phyloP scores from a whole-genome alignment of 2,329 filamentous ascomycete genomes.

The Alternaria burnsii region DNA sequence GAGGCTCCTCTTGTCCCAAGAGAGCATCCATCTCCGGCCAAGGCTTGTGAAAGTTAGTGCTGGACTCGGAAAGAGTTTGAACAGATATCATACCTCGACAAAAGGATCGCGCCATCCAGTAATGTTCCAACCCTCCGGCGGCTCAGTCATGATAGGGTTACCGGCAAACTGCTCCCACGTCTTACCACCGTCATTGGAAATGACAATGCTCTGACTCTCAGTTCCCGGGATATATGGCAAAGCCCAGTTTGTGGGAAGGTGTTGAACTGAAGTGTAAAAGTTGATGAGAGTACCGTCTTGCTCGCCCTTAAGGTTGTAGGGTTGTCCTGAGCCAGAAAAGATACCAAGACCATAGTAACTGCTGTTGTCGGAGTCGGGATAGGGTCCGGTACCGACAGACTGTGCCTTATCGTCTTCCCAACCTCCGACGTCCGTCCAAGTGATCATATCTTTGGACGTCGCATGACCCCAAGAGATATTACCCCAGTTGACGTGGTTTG shows the following conservation, averaged over 20 bases:
- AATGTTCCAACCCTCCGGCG: conserved; percentile 57
- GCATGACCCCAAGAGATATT: conserved; percentile 59
- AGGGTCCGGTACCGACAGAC: conserved; percentile 51
- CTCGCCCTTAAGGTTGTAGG: conserved; percentile 59
- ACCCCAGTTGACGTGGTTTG: conserved; percentile 58
- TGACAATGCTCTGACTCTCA: conserved; percentile 58
- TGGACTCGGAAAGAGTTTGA: neutral
- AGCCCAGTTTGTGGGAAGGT: conserved; percentile 57
- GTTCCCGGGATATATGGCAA: conserved; percentile 56
- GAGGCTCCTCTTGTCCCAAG: conserved; percentile 53
- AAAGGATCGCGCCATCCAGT: conserved; percentile 50
- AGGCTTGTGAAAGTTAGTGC: conserved; percentile 44
- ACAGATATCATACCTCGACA: conserved; percentile 23
- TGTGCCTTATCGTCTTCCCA: conserved; percentile 57
- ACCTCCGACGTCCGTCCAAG: conserved; percentile 55
- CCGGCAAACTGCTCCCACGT: conserved; percentile 58
- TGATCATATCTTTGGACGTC: conserved; percentile 59
- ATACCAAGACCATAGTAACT: conserved; percentile 62
- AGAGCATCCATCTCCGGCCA: conserved; percentile 56
- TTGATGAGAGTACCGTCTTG: conserved; percentile 56
- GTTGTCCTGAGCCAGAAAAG: conserved; percentile 61
- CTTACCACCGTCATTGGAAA: conserved; percentile 56
- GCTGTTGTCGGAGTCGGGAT: conserved; percentile 38
- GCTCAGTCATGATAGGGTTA: conserved; percentile 56
- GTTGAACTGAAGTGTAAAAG: conserved; percentile 59